These are phyloP conservation scores for Cicer chorassanicum DNA, from an alignment of 306 rosid species.

Conservation along the genomic window DNA sequence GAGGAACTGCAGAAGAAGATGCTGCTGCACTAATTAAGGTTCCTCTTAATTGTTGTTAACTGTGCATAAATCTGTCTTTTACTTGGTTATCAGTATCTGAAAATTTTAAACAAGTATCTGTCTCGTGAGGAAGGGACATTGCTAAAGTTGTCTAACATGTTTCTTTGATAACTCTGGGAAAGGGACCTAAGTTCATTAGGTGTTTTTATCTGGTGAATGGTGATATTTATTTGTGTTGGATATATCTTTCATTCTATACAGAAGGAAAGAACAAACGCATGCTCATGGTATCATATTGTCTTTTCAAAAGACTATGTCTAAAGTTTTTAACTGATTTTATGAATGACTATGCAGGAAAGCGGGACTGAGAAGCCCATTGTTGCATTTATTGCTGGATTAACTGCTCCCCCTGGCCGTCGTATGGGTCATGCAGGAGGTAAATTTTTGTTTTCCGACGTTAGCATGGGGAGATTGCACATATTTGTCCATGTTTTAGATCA, in stretches of 20 bases:
- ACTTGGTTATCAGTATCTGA: neutral
- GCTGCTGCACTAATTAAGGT: slow-evolving; percentile 99
- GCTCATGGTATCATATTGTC: neutral
- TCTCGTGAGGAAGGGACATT: slow-evolving; percentile 18
- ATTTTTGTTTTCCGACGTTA: slow-evolving; percentile 7
- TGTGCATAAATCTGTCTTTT: slow-evolving; percentile 2
- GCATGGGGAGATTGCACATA: slow-evolving; percentile 4
- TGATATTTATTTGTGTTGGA: slow-evolving; percentile 1
- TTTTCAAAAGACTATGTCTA: slow-evolving; percentile 3
- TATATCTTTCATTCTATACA: neutral
- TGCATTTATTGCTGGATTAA: slow-evolving; percentile 96
- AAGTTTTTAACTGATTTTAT: slow-evolving; percentile 32
- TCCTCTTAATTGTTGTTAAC: slow-evolving; percentile 21
- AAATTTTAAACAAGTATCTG: neutral
- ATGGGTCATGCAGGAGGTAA: slow-evolving; percentile 99
- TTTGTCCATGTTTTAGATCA: neutral
- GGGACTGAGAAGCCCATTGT: slow-evolving; percentile 96
- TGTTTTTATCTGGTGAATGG: slow-evolving; percentile 28
- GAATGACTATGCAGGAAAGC: slow-evolving; percentile 70
- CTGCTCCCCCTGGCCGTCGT: slow-evolving; percentile 99
- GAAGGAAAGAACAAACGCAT: neutral
- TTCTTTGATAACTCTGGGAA: slow-evolving; percentile 13
- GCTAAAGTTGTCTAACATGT: slow-evolving; percentile 11
- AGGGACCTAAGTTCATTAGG: neutral
- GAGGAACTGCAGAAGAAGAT: slow-evolving; percentile 99